phyloP scores from a whole-genome alignment of 2,329 filamentous ascomycete genomes.

The Biscogniauxia marginata region DNA sequence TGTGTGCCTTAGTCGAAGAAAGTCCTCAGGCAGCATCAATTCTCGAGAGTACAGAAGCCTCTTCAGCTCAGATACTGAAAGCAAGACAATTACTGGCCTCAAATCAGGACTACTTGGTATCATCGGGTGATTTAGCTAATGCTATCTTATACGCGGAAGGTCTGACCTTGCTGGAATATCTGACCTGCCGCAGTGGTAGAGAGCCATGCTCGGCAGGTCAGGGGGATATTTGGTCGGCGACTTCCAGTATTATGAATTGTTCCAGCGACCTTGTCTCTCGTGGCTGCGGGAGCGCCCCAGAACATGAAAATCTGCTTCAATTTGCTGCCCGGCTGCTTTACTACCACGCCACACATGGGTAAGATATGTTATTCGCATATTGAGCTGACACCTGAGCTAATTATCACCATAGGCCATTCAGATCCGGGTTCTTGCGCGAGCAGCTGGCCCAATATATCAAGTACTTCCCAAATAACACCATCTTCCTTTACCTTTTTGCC shows the following conservation, averaged over 20 bases:
- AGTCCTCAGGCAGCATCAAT: conserved; percentile 8
- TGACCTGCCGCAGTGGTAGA: conserved; percentile 44
- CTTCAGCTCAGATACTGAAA: conserved; percentile 49
- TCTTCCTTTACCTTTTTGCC: conserved; percentile 71
- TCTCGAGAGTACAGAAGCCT: conserved; percentile 18
- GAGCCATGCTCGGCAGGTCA: conserved; percentile 48
- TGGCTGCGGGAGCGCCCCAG: conserved; percentile 30
- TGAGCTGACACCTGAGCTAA: conserved; percentile 8
- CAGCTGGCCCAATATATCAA: conserved; percentile 60
- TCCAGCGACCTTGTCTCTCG: conserved; percentile 44
- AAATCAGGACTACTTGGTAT: conserved; percentile 55
- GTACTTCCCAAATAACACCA: conserved; percentile 71
- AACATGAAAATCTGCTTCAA: conserved; percentile 68
- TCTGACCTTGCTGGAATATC: conserved; percentile 65
- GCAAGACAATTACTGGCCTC: conserved; percentile 51
- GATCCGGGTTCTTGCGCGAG: conserved; percentile 62
- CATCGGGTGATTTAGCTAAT: conserved; percentile 44
- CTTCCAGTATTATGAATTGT: conserved; percentile 40
- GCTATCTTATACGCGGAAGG: conserved; percentile 60
- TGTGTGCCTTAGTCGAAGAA: conserved; percentile 41
- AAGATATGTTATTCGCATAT: conserved; percentile 22
- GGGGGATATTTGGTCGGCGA: conserved; percentile 55
- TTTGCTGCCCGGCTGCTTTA: conserved; percentile 64
- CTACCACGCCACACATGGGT: conserved; percentile 61
- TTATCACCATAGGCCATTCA: conserved; percentile 55